These are phyloP conservation scores for Nemania abortiva DNA, from an alignment of 2,329 filamentous ascomycete species.

Conservation along the genomic window DNA sequence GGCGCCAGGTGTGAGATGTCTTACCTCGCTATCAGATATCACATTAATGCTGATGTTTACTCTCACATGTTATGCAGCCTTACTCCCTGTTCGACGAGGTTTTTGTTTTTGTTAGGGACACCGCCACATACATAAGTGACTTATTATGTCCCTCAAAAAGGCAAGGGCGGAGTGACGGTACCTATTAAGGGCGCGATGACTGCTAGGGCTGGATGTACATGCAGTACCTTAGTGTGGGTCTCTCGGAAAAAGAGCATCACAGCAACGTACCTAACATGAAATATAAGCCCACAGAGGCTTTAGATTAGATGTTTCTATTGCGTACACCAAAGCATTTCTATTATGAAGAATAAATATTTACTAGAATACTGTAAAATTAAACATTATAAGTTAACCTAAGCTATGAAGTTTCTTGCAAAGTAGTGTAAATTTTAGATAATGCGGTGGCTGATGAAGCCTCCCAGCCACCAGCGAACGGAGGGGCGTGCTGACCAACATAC, in stretches of 20 bases:
- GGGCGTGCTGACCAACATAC: constrained; percentile 40
- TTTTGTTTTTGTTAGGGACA: neutral
- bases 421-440: neutral
- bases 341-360: too few relatives aligned
- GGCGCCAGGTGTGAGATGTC: neutral
- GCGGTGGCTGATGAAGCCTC: constrained; percentile 35
- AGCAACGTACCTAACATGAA: constrained; percentile 11
- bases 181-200: constrained; percentile 19
- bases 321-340: too few relatives aligned
- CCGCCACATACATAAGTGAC: neutral
- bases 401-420: neutral
- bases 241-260: constrained; percentile 16
- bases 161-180: neutral
- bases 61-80: neutral
- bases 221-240: constrained; percentile 8
- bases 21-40: neutral
- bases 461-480: constrained; percentile 37
- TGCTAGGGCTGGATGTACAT: constrained; percentile 17
- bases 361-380: too few relatives aligned
- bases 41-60: neutral
- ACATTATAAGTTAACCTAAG: too few relatives aligned
- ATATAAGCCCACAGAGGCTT: neutral
- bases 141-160: constrained; percentile 10
- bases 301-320: too few relatives aligned
- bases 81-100: neutral